phyloP scores from a whole-genome alignment of 108 stramenopile genomes.

The Chaetoceros muelleri region DNA sequence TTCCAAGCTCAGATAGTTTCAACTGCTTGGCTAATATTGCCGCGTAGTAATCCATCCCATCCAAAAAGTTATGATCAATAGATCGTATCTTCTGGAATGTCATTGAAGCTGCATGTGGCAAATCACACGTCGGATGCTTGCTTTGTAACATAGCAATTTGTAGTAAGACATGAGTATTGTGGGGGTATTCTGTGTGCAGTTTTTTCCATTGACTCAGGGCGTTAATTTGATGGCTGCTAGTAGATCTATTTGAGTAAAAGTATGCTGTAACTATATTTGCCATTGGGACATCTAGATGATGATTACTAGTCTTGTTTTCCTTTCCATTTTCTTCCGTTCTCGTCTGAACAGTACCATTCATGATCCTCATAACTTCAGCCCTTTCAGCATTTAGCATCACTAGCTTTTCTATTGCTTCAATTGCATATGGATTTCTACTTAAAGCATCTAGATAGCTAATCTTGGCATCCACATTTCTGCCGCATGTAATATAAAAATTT shows the following conservation, averaged over 20 bases:
- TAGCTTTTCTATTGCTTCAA: conserved; percentile 59
- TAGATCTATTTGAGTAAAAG: conserved; percentile 22
- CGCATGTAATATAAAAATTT: conserved; percentile 38
- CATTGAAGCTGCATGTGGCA: conserved; percentile 33
- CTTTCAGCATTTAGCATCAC: conserved; percentile 33
- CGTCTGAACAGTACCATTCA: conserved; percentile 19
- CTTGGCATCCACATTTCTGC: conserved; percentile 33
- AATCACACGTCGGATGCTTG: conserved; percentile 21
- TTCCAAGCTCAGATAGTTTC: conserved; percentile 38
- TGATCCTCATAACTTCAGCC: conserved; percentile 22
- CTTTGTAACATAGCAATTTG: conserved; percentile 49
- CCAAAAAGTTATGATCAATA: conserved; percentile 30
- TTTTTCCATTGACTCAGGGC: conserved; percentile 43
- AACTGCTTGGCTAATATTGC: conserved; percentile 43
- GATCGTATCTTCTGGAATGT: conserved; percentile 40
- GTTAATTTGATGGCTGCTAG: conserved; percentile 20
- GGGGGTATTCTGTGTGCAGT: conserved; percentile 50
- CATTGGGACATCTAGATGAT: neutral
- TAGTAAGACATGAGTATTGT: conserved; percentile 56
- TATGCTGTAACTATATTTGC: too few species aligned
- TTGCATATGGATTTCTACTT: conserved; percentile 41
- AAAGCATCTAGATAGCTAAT: conserved; percentile 47
- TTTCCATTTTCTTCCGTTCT: conserved; percentile 5
- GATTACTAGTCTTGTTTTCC: neutral
- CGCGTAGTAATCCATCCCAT: conserved; percentile 71